These are phyloP conservation scores for Termitomyces bulborhizus DNA, from an alignment of 768 basidiomycete genomes.

Conservation along the genomic window DNA sequence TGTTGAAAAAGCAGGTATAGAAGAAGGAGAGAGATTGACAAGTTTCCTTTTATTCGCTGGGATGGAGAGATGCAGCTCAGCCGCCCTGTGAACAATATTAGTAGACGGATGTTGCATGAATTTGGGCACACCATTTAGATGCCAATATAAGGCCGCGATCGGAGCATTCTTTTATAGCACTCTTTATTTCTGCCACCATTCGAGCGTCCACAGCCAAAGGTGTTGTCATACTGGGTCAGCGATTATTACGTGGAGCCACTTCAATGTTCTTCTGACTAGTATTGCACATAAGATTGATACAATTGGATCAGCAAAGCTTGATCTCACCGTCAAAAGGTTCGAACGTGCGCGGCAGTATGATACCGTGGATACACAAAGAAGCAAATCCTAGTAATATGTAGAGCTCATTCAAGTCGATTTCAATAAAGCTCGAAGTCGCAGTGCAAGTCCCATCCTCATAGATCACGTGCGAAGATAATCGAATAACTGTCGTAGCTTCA, in stretches of 20 bases:
- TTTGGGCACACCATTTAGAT: slow-evolving; percentile 62
- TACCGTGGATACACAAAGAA: not conserved
- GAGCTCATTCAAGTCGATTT: not conserved
- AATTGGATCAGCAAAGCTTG: not conserved
- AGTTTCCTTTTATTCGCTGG: slow-evolving; percentile 39
- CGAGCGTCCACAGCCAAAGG: slow-evolving; percentile 30
- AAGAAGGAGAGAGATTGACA: slow-evolving; percentile 16
- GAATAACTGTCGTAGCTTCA: too few relatives aligned
- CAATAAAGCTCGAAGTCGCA: too few relatives aligned
- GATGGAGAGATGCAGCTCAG: slow-evolving; percentile 65
- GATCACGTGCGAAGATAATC: not conserved
- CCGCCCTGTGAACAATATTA: slow-evolving; percentile 45
- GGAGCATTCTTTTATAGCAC: slow-evolving; percentile 65
- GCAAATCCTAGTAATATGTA: not conserved
- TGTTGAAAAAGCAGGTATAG: slow-evolving; percentile 39
- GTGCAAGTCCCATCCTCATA: not conserved
- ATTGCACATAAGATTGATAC: too few relatives aligned
- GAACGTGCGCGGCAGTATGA: not conserved
- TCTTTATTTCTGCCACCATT: slow-evolving; percentile 49
- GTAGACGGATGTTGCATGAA: not conserved
- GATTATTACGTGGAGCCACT: not conserved
- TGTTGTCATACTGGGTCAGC: slow-evolving; percentile 14
- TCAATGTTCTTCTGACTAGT: not conserved
- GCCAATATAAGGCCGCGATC: slow-evolving; percentile 66
- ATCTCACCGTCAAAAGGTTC: not conserved